Conservation (phyloP, 805 yeast genomes). For the Yarrowia sp. region DNA sequence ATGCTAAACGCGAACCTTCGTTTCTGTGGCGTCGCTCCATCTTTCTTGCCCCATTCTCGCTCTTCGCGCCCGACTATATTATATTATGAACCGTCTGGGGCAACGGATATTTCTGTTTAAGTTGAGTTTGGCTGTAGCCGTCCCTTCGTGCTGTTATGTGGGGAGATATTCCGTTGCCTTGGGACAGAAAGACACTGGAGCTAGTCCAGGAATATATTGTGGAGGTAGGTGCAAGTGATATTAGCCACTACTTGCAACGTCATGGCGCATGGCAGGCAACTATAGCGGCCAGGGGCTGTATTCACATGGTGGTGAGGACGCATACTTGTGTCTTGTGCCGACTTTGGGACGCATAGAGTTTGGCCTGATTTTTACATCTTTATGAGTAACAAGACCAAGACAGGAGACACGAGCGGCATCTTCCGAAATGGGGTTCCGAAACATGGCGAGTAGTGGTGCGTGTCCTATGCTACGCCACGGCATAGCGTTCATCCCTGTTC, state of each 20-base stretch:
- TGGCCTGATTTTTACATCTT: background rate
- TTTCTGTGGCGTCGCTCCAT: too few species aligned
- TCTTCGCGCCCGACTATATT: too few species aligned
- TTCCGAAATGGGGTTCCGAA: background rate
- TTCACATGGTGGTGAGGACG: background rate
- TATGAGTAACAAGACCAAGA: background rate
- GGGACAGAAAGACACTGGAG: too few species aligned
- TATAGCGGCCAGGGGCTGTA: background rate
- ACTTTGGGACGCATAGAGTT: background rate
- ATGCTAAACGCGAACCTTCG: too few species aligned
- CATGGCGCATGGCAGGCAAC: background rate
- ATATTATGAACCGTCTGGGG: too few species aligned
- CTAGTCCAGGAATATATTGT: background rate
- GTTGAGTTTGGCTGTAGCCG: background rate
- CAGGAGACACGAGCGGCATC: background rate
- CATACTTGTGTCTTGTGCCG: background rate
- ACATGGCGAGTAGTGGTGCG: too few species aligned
- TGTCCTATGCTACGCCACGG: too few species aligned
- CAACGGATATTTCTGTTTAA: too few species aligned
- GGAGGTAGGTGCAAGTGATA: background rate
- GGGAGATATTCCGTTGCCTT: background rate
- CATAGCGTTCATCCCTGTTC: too few species aligned
- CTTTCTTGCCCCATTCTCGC: too few species aligned
- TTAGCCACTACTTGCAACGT: background rate
- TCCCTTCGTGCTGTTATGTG: slow-evolving; percentile 6